These are phyloP conservation scores for Didymella arachidicola DNA, from an alignment of 2,329 filamentous ascomycete genomes.

Conservation along the genomic window DNA sequence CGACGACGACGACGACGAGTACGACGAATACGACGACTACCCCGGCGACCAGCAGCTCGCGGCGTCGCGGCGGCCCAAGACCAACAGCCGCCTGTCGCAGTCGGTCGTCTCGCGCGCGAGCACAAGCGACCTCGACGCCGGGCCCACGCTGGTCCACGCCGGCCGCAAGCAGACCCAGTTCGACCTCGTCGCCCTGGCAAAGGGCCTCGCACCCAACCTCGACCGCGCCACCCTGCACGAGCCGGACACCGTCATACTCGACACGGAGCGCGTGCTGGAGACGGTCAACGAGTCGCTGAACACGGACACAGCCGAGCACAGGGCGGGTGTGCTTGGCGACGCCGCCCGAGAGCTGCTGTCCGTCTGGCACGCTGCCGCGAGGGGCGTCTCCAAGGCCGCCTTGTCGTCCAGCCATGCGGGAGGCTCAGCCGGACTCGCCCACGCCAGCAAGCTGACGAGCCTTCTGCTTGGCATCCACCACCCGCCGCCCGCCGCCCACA, in stretches of 20 bases:
- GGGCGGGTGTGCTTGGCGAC: constrained; percentile 38
- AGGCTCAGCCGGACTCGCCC: constrained; percentile 68
- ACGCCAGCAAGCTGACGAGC: constrained; percentile 80
- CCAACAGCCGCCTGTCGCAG: constrained; percentile 39
- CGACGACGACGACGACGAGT: constrained; percentile 47
- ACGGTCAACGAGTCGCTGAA: constrained; percentile 46
- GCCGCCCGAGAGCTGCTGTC: constrained; percentile 41
- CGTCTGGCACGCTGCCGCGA: constrained; percentile 62
- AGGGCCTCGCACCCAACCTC: constrained; percentile 67
- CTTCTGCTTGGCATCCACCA: constrained; percentile 81
- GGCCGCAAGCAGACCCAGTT: constrained; percentile 60
- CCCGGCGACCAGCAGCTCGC: constrained; percentile 58
- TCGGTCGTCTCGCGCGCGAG: constrained; percentile 51
- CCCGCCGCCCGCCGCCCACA: constrained; percentile 48
- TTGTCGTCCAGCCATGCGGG: constrained; percentile 48
- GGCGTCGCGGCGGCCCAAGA: constrained; percentile 39
- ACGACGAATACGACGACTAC: constrained; percentile 53
- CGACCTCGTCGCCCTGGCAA: constrained; percentile 74
- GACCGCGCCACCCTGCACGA: constrained; percentile 71
- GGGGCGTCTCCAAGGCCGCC: constrained; percentile 19
- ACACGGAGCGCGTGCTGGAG: constrained; percentile 74
- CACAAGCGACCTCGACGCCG: constrained; percentile 31
- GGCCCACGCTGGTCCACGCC: constrained; percentile 35
- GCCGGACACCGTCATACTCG: constrained; percentile 73
- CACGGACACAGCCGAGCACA: constrained; percentile 42